Evolutionary conservation across 441 rosid species (phyloP).

Genomic region (Erysimum pusillum): DNA sequence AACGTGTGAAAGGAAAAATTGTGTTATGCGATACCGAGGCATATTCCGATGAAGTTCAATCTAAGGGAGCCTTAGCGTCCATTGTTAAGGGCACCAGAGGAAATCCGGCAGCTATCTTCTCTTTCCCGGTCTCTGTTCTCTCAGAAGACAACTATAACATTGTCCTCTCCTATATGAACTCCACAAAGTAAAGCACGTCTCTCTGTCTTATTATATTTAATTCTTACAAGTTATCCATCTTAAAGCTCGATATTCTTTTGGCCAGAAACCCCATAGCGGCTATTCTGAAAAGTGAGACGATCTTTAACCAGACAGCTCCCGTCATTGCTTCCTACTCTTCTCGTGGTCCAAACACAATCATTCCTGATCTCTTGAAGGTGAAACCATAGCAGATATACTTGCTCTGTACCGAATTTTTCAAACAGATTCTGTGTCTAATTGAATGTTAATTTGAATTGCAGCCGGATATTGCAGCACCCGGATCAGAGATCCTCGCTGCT

Average conservation of each 20-base stretch:
- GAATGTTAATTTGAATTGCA: conserved; percentile 7
- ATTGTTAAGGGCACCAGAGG: not conserved
- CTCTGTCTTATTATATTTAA: not conserved
- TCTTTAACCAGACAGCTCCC: conserved; percentile 48
- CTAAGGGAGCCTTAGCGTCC: conserved; percentile 51
- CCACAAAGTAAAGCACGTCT: conserved; percentile 44
- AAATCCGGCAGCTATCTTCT: not conserved
- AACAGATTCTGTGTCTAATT: not conserved
- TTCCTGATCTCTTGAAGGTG: conserved; percentile 56
- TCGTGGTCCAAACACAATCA: conserved; percentile 54
- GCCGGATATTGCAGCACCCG: conserved; percentile 66
- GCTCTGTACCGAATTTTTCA: too few relatives aligned
- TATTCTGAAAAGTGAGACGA: conserved; percentile 49
- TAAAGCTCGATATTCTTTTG: not conserved
- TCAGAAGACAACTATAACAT: not conserved
- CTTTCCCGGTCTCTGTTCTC: conserved; percentile 48
- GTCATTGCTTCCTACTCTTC: conserved; percentile 54
- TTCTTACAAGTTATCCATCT: not conserved
- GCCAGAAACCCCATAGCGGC: conserved; percentile 49
- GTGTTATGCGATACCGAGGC: conserved; percentile 46
- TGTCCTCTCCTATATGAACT: conserved; percentile 43
- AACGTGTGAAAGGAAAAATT: conserved; percentile 55
- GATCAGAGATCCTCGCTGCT: conserved; percentile 63
- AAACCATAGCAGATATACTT: too few relatives aligned
- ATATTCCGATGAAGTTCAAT: conserved; percentile 21